phyloP scores from a whole-genome alignment of 495 filamentous ascomycete genomes.

The Haplographium delicatum region DNA sequence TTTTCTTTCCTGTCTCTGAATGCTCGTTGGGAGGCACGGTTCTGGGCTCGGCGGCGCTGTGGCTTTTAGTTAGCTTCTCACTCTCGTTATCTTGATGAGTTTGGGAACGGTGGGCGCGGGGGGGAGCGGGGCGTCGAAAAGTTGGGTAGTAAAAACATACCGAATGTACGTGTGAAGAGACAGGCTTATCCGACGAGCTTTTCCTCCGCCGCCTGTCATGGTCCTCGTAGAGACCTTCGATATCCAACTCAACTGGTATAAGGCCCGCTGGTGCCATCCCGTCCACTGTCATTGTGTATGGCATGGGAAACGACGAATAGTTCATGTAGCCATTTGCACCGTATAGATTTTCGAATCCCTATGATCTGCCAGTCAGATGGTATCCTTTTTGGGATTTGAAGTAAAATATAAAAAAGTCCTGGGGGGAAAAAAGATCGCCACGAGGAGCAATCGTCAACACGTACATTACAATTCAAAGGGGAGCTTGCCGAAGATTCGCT shows the following conservation, averaged over 20 bases:
- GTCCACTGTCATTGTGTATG: slow-evolving; percentile 17
- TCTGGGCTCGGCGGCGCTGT: slow-evolving; percentile 25
- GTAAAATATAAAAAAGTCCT: too few relatives aligned
- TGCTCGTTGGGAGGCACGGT: slow-evolving; percentile 78
- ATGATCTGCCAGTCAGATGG: too few relatives aligned
- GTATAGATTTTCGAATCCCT: slow-evolving; percentile 24
- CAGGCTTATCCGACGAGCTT: slow-evolving; percentile 20
- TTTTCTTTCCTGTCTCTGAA: slow-evolving; percentile 95
- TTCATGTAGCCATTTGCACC: slow-evolving; percentile 16
- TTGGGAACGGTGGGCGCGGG: too few relatives aligned
- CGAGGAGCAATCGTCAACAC: too few relatives aligned
- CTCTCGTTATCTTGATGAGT: neutral
- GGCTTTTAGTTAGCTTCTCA: neutral
- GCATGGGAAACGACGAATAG: slow-evolving; percentile 22
- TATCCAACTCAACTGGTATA: slow-evolving; percentile 26
- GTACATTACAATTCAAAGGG: slow-evolving; percentile 23
- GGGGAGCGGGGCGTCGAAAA: too few relatives aligned
- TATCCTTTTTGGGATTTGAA: too few relatives aligned
- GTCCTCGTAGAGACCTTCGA: slow-evolving; percentile 24
- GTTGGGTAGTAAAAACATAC: too few relatives aligned
- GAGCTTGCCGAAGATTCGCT: slow-evolving; percentile 26
- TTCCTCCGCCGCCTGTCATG: slow-evolving; percentile 23
- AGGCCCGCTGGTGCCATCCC: slow-evolving; percentile 18
- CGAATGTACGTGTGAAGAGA: slow-evolving; percentile 26
- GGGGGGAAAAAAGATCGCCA: too few relatives aligned